Percentiles rank a stretch among this genome's conserved stretches.
Evolutionary conservation across 148 eudicot genomes (phyloP).

Genomic region (Vaccinium darrowii): DNA sequence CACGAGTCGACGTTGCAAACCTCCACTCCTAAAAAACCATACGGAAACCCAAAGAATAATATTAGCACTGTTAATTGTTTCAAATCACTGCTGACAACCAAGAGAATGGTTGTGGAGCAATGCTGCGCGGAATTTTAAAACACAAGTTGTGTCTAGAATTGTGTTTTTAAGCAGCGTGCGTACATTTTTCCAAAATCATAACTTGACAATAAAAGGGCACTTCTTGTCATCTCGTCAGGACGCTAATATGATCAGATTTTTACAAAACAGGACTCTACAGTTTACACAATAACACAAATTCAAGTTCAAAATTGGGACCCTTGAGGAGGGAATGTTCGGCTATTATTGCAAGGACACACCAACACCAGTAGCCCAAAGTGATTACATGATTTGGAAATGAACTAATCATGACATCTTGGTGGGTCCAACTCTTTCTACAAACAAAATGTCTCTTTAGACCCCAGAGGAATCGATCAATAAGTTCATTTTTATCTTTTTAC

Average conservation of each 20-base stretch:
- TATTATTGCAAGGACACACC: not conserved
- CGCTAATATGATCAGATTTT: not conserved
- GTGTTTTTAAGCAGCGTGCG: too few species aligned
- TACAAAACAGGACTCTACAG: not conserved
- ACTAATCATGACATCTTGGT: not conserved
- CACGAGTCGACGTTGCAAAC: not conserved
- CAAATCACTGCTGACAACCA: not conserved
- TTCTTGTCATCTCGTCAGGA: not conserved
- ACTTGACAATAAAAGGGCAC: not conserved
- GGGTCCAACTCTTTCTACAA: not conserved
- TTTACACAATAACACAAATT: not conserved
- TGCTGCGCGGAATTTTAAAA: too few species aligned
- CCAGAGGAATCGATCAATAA: not conserved
- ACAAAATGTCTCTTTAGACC: not conserved
- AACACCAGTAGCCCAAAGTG: not conserved
- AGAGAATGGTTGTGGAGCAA: not conserved
- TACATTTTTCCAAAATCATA: too few species aligned
- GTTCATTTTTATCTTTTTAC: not conserved
- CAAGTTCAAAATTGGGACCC: not conserved
- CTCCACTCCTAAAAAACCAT: not conserved
- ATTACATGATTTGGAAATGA: not conserved
- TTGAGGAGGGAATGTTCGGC: constrained; percentile 12
- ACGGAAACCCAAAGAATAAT: not conserved
- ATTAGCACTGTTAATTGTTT: too few species aligned
- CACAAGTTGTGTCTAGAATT: too few species aligned